Evolutionary conservation across 306 rosid genomes (phyloP), one percentile per base, ranked within the genome.

Genomic region (Castanea crenata): DNA sequence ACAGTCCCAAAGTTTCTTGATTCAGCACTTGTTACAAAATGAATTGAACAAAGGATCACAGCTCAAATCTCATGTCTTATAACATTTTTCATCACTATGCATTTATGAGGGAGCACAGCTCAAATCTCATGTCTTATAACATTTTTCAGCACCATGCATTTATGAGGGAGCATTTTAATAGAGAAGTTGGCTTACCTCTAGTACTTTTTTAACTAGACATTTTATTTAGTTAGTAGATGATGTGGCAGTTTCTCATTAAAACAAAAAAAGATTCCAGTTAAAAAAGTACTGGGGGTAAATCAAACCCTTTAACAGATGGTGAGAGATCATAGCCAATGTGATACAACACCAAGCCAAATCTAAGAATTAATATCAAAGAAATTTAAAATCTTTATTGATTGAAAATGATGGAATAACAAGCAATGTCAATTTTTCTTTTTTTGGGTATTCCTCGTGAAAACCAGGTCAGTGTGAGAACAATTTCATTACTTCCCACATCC

Each of bases 401-500:
- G 52, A 25, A 49, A 74, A 49, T 55, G 59, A 32, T 1, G 15
- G 74, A 68, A 38, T 5, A 31, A 69, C 69, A 79, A 77, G 67
- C 55, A 70, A 82, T 69, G 41, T 19, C 56, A 67, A 70, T 14
- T 81, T 61, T 80, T 74, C 61, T 61, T 41, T 41, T 41, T 38
- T 38, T 0, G 1, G 46, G 79, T 81, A 76, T 49, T 70, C 57
- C 70, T 79, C 74, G 78, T 67, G 82, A 85, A 74, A 78, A 80
- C 51, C 77, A 76, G 51, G 79, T 21, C 14, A 52, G 38, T 7
- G 25, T 10, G 67, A 32, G 49, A 74, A 19, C 54, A 67, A 38
- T 76, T 81, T 51, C 86, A 82, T 78, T 64, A 14, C 72, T 84
- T 61, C 70, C 74, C 27, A 71, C 59, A 52, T 78, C 77, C 65